phyloP scores from a whole-genome alignment of 179 eudicot genomes.

The Spinacia oleracea region DNA sequence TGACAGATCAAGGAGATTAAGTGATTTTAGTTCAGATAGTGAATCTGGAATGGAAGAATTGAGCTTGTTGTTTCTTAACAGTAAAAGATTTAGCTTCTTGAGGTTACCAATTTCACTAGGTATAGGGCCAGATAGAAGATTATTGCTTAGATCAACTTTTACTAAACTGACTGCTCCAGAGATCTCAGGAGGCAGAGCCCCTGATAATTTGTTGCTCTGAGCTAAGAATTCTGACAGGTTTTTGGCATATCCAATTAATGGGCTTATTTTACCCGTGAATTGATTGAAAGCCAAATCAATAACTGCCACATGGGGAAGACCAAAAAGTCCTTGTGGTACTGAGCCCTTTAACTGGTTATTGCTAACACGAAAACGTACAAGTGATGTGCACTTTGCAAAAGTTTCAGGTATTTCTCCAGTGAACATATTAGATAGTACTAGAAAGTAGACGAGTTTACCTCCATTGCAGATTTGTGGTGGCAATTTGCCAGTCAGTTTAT shows the following conservation, averaged over 20 bases:
- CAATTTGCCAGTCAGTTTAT: conserved; percentile 56
- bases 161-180: conserved; percentile 60
- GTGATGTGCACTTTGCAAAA: conserved; percentile 60
- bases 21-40: conserved; percentile 52
- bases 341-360: conserved; percentile 58
- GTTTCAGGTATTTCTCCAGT: conserved; percentile 65
- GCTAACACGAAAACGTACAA: conserved; percentile 76
- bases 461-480: conserved; percentile 64
- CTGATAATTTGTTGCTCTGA: conserved; percentile 66
- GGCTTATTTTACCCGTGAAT: conserved; percentile 56
- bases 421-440: conserved; percentile 63
- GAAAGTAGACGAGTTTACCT: conserved; percentile 68
- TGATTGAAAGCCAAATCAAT: conserved; percentile 67
- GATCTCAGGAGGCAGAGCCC: conserved; percentile 67
- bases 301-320: conserved; percentile 71
- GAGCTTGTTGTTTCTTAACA: conserved; percentile 61
- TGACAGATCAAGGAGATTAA: conserved; percentile 77
- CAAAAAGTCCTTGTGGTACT: conserved; percentile 63
- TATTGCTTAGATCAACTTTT: conserved; percentile 77
- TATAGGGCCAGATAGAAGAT: conserved; percentile 64
- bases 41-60: conserved; percentile 71
- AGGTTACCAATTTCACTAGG: conserved; percentile 75
- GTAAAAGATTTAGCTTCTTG: conserved; percentile 54
- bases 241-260: conserved; percentile 55
- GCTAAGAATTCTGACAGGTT: conserved; percentile 78